phyloP scores from a whole-genome alignment of 495 filamentous ascomycete genomes.

The Xylaria nigripes region DNA sequence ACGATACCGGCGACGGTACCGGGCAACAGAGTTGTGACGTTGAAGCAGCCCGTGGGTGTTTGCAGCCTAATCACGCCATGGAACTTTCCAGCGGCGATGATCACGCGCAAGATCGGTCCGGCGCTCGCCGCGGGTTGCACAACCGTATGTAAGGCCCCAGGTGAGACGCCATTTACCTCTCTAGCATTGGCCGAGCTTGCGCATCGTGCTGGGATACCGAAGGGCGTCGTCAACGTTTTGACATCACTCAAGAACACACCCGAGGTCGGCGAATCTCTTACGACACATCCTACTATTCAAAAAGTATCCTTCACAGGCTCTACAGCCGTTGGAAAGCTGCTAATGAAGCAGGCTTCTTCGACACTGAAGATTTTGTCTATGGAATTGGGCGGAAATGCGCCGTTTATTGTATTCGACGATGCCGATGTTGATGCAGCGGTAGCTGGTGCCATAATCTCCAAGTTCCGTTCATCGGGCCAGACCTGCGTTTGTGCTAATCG shows the following conservation, averaged over 20 bases:
- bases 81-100: constrained; percentile 95
- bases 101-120: constrained; percentile 79
- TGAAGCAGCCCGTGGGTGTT: constrained; percentile 86
- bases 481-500: constrained; percentile 89
- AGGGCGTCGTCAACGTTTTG: constrained; percentile 76
- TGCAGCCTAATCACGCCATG: constrained; percentile 93
- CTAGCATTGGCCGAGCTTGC: constrained; percentile 78
- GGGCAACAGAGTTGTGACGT: constrained; percentile 66
- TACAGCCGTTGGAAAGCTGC: constrained; percentile 75
- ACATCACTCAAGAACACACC: constrained; percentile 65
- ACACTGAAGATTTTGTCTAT: constrained; percentile 83
- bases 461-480: constrained; percentile 83
- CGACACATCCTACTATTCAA: constrained; percentile 60
- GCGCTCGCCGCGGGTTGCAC: constrained; percentile 71
- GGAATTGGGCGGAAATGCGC: constrained; percentile 85
- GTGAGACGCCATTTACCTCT: constrained; percentile 78
- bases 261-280: constrained; percentile 63
- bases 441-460: constrained; percentile 62
- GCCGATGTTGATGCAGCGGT: constrained; percentile 74
- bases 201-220: constrained; percentile 73
- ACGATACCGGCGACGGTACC: constrained; percentile 64
- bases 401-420: constrained; percentile 91
- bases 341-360: constrained; percentile 73
- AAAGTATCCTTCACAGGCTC: constrained; percentile 90
- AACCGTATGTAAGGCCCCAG: constrained; percentile 74